Conservation (phyloP, 2,329 filamentous ascomycete species). For the Phaeosphaeriaceae sp. region DNA sequence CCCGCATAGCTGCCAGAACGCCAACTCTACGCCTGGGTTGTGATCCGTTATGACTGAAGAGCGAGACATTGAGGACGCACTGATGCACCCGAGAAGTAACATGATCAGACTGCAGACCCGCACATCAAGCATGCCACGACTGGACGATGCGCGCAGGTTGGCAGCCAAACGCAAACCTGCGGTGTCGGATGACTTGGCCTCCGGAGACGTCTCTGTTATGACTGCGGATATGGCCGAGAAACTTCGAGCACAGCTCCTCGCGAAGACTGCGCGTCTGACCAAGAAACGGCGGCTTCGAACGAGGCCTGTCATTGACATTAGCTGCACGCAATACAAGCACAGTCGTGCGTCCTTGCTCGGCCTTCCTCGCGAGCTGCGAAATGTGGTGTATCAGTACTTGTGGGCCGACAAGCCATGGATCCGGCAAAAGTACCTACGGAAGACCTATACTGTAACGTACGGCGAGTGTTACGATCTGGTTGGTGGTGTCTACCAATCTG, state of each 20-base stretch:
- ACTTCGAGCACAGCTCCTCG: background rate
- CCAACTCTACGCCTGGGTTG: no score
- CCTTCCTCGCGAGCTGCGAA: background rate
- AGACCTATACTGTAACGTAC: background rate
- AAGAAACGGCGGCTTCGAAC: background rate
- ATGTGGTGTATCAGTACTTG: background rate
- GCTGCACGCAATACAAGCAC: background rate
- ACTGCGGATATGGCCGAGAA: background rate
- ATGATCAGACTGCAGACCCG: no score
- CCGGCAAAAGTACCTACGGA: background rate
- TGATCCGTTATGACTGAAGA: no score
- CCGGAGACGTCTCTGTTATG: background rate
- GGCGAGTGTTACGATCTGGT: background rate
- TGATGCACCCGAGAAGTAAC: no score
- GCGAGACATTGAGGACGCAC: no score
- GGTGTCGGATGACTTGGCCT: background rate
- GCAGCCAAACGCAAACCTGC: background rate
- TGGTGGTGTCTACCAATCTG: background rate
- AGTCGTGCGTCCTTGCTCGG: background rate
- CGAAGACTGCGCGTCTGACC: background rate
- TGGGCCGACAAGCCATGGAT: background rate
- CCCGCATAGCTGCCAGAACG: no score
- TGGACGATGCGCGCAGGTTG: background rate
- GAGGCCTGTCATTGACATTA: background rate
- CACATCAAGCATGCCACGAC: no score